Percentiles rank a stretch among this genome's conserved stretches.
Evolutionary conservation across 2,329 filamentous ascomycete species (phyloP).

Genomic region (Apiospora saccharicola): DNA sequence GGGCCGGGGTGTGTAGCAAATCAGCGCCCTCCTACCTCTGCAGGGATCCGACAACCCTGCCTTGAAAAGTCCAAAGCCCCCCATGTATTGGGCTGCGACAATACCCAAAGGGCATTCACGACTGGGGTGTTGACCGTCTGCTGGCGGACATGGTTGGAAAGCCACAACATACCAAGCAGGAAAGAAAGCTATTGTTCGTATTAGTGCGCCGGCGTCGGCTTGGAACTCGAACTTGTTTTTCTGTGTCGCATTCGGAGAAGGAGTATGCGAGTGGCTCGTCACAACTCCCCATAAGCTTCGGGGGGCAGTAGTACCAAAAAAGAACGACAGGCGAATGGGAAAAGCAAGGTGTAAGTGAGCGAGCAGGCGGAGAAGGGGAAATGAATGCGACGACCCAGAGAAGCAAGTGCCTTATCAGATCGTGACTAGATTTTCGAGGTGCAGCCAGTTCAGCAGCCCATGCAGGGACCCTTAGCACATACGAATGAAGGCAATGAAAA

Average conservation of each 20-base stretch:
- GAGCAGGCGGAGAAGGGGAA: background rate
- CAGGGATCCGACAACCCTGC: conserved; percentile 9
- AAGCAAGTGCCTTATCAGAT: conserved; percentile 17
- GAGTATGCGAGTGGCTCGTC: conserved; percentile 14
- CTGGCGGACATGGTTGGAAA: background rate
- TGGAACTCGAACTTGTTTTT: background rate
- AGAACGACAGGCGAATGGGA: background rate
- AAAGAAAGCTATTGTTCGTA: background rate
- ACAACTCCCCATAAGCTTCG: background rate
- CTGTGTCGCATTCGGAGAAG: background rate
- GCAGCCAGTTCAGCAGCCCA: background rate
- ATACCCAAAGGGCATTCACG: background rate
- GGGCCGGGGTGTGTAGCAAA: conserved; percentile 2
- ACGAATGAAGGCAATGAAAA: background rate
- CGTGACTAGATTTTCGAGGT: conserved; percentile 19
- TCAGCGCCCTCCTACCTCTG: background rate
- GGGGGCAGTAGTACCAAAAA: background rate
- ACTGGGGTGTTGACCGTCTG: background rate
- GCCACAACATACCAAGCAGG: background rate
- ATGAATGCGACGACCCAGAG: background rate
- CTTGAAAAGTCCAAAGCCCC: background rate
- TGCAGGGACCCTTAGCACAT: conserved; percentile 19
- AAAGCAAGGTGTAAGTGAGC: background rate
- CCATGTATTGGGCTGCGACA: conserved; percentile 14
- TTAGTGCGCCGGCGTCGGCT: background rate